These are phyloP conservation scores for Hygrophoropsis aurantiaca DNA, from an alignment of 768 basidiomycete species.

Conservation along the genomic window DNA sequence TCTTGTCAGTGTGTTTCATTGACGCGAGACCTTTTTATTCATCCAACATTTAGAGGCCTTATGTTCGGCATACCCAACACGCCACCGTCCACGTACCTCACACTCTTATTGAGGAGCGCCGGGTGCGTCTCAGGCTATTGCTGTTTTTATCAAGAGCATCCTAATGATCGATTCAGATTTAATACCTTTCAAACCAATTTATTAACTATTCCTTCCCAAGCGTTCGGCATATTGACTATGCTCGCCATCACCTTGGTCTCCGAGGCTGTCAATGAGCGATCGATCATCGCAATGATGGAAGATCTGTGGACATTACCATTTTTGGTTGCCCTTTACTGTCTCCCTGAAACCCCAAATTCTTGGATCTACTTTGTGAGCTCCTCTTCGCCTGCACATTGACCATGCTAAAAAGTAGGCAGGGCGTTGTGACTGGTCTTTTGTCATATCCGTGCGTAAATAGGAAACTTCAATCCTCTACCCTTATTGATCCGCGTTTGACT, in stretches of 20 bases:
- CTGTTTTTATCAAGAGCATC: not conserved
- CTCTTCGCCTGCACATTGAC: not conserved
- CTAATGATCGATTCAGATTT: constrained; percentile 37
- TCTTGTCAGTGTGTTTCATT: constrained; percentile 41
- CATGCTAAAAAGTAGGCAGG: constrained; percentile 17
- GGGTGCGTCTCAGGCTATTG: constrained; percentile 31
- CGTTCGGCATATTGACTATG: constrained; percentile 50
- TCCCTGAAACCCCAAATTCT: constrained; percentile 44
- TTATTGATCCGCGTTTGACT: constrained; percentile 13
- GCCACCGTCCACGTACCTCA: constrained; percentile 54
- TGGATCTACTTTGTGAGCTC: constrained; percentile 48
- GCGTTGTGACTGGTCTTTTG: constrained; percentile 38
- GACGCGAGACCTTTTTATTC: too few relatives aligned
- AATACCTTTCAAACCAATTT: constrained; percentile 56
- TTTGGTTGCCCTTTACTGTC: constrained; percentile 48
- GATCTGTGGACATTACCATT: constrained; percentile 60
- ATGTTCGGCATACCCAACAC: constrained; percentile 48
- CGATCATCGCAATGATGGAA: constrained; percentile 47
- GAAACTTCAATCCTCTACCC: constrained; percentile 8
- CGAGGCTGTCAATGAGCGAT: constrained; percentile 49
- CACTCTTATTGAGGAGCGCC: constrained; percentile 49
- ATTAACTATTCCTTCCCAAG: constrained; percentile 51
- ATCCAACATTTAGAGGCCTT: too few relatives aligned
- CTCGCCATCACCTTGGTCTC: constrained; percentile 46
- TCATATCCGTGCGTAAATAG: constrained; percentile 36